Conservation (phyloP, 257 asterid species). For the Solanum etuberosum region DNA sequence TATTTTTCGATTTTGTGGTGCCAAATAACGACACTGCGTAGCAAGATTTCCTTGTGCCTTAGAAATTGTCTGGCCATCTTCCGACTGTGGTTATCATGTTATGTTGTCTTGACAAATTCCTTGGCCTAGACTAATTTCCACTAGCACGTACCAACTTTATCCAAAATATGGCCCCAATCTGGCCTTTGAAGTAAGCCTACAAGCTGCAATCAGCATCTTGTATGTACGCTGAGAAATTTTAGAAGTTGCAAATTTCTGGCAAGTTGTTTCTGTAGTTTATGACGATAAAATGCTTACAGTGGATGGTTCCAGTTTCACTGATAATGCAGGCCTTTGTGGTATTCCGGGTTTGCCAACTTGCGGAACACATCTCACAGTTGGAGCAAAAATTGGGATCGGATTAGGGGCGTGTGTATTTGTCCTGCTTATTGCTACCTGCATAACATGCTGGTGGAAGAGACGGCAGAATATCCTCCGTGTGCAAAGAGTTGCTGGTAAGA, state of each 20-base stretch:
- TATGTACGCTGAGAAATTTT: neutral
- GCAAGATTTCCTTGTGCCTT: neutral
- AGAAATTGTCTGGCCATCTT: neutral
- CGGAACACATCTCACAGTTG: conserved; percentile 67
- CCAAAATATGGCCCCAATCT: neutral
- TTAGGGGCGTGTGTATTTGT: conserved; percentile 43
- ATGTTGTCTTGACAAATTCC: neutral
- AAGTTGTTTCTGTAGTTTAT: neutral
- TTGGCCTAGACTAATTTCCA: neutral
- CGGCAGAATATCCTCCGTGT: conserved; percentile 83
- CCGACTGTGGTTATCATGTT: neutral
- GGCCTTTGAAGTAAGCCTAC: neutral
- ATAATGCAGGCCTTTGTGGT: conserved; percentile 91
- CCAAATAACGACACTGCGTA: neutral
- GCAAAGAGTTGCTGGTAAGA: conserved; percentile 75
- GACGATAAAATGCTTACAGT: neutral
- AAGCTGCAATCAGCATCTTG: neutral
- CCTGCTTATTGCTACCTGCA: conserved; percentile 53
- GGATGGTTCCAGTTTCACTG: conserved; percentile 70
- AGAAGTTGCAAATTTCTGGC: neutral
- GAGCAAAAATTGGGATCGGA: conserved; percentile 70
- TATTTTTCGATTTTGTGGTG: neutral
- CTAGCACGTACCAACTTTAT: neutral
- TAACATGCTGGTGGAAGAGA: conserved; percentile 91
- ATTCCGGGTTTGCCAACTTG: conserved; percentile 80